Conservation (phyloP, 768 basidiomycete species). For the Hypholoma fasciculare region DNA sequence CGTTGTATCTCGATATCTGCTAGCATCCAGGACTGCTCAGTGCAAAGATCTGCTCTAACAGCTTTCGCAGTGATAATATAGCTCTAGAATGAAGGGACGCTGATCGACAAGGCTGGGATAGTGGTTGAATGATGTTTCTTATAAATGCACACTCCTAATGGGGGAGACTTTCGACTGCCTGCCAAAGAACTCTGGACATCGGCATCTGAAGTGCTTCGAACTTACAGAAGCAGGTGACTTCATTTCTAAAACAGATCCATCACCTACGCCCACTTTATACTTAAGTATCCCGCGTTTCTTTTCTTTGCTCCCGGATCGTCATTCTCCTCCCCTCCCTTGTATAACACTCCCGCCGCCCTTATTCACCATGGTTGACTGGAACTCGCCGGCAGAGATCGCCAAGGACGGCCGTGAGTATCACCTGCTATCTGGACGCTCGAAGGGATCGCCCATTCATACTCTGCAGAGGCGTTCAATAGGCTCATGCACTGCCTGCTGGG, state of each 20-base stretch:
- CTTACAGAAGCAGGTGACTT: conserved; percentile 21
- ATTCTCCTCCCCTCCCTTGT: conserved; percentile 3
- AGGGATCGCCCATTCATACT: background rate
- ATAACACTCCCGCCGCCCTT: conserved; percentile 10
- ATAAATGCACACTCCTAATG: background rate
- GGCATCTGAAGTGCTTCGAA: background rate
- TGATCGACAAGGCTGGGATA: background rate
- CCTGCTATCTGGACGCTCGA: background rate
- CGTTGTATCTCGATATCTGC: too few relatives aligned
- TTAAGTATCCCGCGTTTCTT: conserved; percentile 20
- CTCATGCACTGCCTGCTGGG: conserved; percentile 63
- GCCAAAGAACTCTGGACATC: background rate
- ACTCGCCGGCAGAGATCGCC: conserved; percentile 43
- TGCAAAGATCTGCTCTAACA: too few relatives aligned
- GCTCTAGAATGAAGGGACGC: background rate
- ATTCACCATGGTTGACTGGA: conserved; percentile 58
- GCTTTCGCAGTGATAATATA: background rate
- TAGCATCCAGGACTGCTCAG: too few relatives aligned
- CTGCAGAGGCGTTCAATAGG: conserved; percentile 46
- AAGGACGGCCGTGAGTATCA: conserved; percentile 44
- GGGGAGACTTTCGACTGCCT: background rate
- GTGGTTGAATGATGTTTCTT: background rate
- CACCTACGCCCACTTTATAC: conserved; percentile 2
- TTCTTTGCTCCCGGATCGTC: conserved; percentile 14
- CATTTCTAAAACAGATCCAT: conserved; percentile 7